Evolutionary conservation across 2,329 filamentous ascomycete genomes (phyloP), one percentile per base, ranked within the genome.

Genomic region (Colletotrichum navitas): DNA sequence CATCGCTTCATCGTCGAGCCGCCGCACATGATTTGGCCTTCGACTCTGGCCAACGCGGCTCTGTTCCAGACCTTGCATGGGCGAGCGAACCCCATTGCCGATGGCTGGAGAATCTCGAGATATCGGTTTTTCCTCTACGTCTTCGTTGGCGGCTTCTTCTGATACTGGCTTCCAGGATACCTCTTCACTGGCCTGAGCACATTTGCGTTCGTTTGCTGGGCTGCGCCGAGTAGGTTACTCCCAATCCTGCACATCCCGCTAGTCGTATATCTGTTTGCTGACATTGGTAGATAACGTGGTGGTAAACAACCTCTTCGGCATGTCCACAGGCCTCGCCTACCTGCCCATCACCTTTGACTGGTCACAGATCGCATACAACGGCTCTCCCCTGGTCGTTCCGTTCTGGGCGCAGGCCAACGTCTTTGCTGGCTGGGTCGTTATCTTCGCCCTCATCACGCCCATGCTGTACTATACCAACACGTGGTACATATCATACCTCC

Each of bases 261-360:
- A 63, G 71, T 21, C 63, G 76, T 32, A 72, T 74, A 73, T 75
- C 21, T 11, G 10, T 18, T 47, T 26, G 12, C 67, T 70, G 8
- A 70, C 32, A n/a, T 11, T 39, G 6, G 11, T 7, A 71, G 68
- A 93, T 59, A 93, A 88, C 71, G 83, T 88, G 0, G 81, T 92
- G 11, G 81, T 94, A 43, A 94, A 94, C 74, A 92, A 94, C 78
- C 77, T 94, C 0, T 94, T 94, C 75, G 80, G 80, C 29, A 76
- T 76, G 49, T 75, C 75, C 29, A 77, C 76, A 4, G 79, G 79
- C 1, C 56, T 81, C 6, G 79, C 79, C 1, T 62, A 79, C 49
- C 76, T 78, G 55, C 77, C 76, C 5, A 66, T 72, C 14, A 79
- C 78, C 2, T 79, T 79, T 24, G 79, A 80, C 67, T 80, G 78